Conservation (phyloP, 129 eudicot genomes). For the Centrapalus pauciflorus region DNA sequence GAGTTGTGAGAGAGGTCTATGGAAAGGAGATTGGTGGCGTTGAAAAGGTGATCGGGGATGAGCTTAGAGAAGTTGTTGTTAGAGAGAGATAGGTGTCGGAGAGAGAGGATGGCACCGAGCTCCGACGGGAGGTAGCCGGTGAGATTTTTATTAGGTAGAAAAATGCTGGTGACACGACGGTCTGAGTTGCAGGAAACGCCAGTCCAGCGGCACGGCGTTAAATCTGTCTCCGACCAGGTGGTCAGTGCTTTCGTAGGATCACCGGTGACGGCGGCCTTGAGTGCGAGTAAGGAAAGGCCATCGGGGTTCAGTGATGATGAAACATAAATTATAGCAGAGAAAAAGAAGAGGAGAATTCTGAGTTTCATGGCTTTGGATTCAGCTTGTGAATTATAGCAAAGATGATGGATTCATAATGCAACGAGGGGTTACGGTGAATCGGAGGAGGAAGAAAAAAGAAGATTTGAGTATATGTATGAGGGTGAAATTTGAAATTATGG, state of each 20-base stretch:
- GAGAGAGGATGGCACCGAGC: conserved; percentile 62
- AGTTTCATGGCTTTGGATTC: conserved; percentile 12
- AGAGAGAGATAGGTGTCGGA: conserved; percentile 39
- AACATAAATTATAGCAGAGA: conserved; percentile 10
- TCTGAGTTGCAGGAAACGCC: conserved; percentile 58
- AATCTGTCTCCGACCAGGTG: conserved; percentile 58
- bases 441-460: background rate
- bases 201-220: conserved; percentile 71
- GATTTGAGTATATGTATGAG: background rate
- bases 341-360: background rate
- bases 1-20: conserved; percentile 65
- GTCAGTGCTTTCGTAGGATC: conserved; percentile 60
- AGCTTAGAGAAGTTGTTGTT: conserved; percentile 50
- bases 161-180: conserved; percentile 42
- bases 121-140: conserved; percentile 92
- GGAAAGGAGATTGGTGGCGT: conserved; percentile 43
- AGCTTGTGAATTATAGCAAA: background rate
- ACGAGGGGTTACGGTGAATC: conserved; percentile 23
- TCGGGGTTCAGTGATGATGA: conserved; percentile 59
- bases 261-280: conserved; percentile 69
- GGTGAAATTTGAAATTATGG: conserved; percentile 23
- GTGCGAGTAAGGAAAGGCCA: conserved; percentile 78
- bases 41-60: conserved; percentile 52
- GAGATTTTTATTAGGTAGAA: conserved; percentile 49
- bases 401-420: conserved; percentile 12